Conservation (phyloP, 1,284 basidiomycete genomes). For the Moesziomyces sp. region DNA sequence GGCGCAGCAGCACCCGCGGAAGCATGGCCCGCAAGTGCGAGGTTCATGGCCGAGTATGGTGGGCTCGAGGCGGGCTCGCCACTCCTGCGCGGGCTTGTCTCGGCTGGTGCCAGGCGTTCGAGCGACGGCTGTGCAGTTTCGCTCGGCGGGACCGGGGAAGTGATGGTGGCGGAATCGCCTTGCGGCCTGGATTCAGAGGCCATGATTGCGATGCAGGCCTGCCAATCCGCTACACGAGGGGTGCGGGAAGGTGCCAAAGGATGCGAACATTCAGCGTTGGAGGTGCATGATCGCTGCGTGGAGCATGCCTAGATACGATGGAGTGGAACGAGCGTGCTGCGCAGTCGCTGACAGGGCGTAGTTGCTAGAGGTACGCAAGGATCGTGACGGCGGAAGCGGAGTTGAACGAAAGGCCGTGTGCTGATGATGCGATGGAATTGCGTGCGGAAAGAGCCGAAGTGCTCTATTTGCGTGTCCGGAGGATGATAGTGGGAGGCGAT, state of each 20-base stretch:
- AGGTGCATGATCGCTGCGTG: not conserved
- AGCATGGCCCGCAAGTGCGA: slow-evolving; percentile 33
- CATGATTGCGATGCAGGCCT: not conserved
- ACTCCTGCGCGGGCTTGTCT: not conserved
- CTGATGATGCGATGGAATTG: not conserved
- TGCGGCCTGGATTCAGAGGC: not conserved
- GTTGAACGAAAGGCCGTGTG: not conserved
- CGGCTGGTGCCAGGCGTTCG: not conserved
- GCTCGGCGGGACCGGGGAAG: no score
- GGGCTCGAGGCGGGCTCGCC: not conserved
- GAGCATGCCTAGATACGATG: no score
- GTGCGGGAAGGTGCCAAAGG: not conserved
- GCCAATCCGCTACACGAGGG: not conserved
- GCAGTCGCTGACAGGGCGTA: not conserved
- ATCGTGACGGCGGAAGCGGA: not conserved
- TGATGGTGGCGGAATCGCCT: not conserved
- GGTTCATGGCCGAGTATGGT: slow-evolving; percentile 18
- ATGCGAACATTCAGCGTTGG: not conserved
- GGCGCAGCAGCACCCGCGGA: slow-evolving; percentile 11
- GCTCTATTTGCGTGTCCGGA: no score
- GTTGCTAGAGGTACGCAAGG: not conserved
- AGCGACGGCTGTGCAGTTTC: not conserved
- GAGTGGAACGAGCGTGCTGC: no score
- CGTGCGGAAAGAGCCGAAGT: no score
- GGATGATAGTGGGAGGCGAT: not conserved